Base-by-base conservation (phyloP, 345 rosid species). In the Hibiscus trionum region DNA sequence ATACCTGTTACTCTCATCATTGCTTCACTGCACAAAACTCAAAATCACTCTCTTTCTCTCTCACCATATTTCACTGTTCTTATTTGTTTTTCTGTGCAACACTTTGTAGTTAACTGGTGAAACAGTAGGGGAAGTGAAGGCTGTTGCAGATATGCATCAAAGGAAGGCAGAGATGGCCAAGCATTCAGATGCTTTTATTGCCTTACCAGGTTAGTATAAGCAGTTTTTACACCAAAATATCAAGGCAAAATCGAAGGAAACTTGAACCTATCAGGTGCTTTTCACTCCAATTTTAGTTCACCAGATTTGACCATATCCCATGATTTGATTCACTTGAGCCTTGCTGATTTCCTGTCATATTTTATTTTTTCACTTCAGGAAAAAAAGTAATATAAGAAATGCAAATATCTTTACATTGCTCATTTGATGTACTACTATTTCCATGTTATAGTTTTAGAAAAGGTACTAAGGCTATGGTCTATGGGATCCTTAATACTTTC, bases 131-230 rank as follows among this genome's bases (percentile, higher is more conserved):
- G 99, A 95, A 85, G 98, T 95, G 84, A 95, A 91, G 86, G 99
- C 99, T 72, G 97, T 95, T 67, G 96, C 98, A 75, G 99, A 82
- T 77, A 95, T 95, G 99, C 99, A 95, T 77, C 98, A 95, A 86
- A 89, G 99, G 79, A 95, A 95, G 80, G 98, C 97, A 56, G 99
- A 95, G 91, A 95, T 95, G 97, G 97, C 99, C 75, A 95, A 90
- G 90, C 99, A 90, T 84, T 95, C 99, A 76, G 99, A 95, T 87
- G 99, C 96, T 76, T 95, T 95, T 83, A 92, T 95, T 85, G 99
- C 99, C 85, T 92, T 95, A 42, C 47, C 47, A 42, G 99, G 98
- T 94, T 81, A 78, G 83, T 75, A 59, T 75, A 78, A 79, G 53
- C 73, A 69, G 8, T 72, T 74, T 73, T 71, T 65, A 49, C 76